Conservation (phyloP, 257 asterid genomes). For the Forsythia viridissima region DNA sequence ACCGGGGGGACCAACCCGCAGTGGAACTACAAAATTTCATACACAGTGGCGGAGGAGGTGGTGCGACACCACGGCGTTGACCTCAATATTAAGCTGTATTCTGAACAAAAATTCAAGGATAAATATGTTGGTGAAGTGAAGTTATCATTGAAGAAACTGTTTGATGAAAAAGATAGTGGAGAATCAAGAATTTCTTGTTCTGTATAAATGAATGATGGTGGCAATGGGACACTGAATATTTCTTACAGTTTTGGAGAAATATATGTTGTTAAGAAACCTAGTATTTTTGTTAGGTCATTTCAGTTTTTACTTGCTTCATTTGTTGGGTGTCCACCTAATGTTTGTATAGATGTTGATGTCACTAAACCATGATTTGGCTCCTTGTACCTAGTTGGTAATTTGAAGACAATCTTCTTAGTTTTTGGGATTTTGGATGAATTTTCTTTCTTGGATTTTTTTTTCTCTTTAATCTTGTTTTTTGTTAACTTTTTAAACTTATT, state of each 20-base stretch:
- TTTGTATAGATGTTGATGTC: neutral
- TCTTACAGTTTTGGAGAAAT: neutral
- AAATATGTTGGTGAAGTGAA: constrained; percentile 18
- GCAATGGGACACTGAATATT: neutral
- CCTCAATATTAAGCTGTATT: neutral
- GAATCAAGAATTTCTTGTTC: neutral
- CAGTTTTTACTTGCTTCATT: neutral
- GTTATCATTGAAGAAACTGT: neutral
- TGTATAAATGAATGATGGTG: neutral
- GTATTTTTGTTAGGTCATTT: neutral
- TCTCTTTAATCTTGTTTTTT: too few relatives aligned
- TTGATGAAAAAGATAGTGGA: neutral
- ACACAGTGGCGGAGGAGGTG: neutral
- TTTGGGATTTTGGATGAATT: too few relatives aligned
- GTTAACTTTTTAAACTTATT: too few relatives aligned
- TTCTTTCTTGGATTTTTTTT: too few relatives aligned
- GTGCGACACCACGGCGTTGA: neutral
- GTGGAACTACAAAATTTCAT: neutral
- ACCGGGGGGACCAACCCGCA: neutral
- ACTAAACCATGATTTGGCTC: neutral
- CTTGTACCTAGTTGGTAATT: neutral
- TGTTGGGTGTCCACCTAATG: neutral
- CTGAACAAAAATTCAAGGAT: neutral
- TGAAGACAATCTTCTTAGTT: neutral
- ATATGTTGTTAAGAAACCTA: neutral